Base-by-base conservation (phyloP, 2,329 filamentous ascomycete genomes). In the Colletotrichum echinochloae region DNA sequence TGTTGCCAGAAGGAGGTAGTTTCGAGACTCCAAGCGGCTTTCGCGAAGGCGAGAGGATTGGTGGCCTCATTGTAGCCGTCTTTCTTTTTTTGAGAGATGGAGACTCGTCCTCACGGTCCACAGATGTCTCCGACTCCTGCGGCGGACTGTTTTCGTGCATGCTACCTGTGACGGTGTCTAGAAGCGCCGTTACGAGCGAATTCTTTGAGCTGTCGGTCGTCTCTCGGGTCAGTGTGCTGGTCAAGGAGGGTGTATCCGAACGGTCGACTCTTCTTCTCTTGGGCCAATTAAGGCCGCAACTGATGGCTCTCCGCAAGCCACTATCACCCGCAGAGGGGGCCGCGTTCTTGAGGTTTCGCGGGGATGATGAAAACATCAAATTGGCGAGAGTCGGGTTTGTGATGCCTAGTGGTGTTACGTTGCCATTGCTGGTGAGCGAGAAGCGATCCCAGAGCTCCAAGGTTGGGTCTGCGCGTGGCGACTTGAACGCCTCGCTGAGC, bases 371-470 rank as follows among this genome's bases (percentile, higher is more conserved):
- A 2, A 90, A 85, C 82, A 92, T 89, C 33, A 94, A 82, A 65
- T 92, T 88, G 59, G 89, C 87, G 30, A 93, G 83, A 20, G 86
- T 82, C 48, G 88, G 88, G 74, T 89, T 90, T 51, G 83, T 79
- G 52, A 85, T 79, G 26, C 87, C 87, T 1, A 81, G 78, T 9
- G 81, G 78, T 54, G 80, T 79, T 62, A 80, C 74, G 72, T 85
- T 79, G 18, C 83, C 78, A 72, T 85, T 82, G 76, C 84, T 33
- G 73, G 71, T 81, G 64, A 89, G 80, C 46, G 91, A 88, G 77
- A 93, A 94, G 62, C 91, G 89, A 74, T 92, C 92, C 93, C 93
- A 95, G 2, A 95, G 81, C 73, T 95, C 92, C 39, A 91, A 81
- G 2, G 91, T 92, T 46, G 93, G 91, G 75, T 95, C 92, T 39